phyloP scores from a whole-genome alignment of 179 eudicot species.

The Camellia oleifera region DNA sequence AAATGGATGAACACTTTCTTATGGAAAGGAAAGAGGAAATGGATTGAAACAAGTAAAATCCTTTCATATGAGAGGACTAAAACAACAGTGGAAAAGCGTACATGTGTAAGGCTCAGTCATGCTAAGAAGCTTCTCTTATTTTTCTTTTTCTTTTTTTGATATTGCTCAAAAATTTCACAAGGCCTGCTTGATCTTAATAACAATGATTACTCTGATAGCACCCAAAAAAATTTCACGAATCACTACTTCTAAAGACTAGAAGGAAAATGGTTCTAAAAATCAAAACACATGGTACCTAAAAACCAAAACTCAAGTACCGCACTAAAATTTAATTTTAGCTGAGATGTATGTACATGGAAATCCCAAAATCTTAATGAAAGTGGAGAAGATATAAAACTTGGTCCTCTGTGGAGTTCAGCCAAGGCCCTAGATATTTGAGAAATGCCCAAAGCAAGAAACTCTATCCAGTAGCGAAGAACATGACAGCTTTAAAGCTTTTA shows the following conservation, averaged over 20 bases:
- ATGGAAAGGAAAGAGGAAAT: no score
- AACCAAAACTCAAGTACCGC: neutral
- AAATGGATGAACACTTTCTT: neutral
- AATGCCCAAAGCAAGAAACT: neutral
- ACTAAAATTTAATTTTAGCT: neutral
- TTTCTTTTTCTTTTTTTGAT: no score
- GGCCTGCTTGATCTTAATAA: neutral
- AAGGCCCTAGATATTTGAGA: no score
- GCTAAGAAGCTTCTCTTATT: neutral
- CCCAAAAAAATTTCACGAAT: neutral
- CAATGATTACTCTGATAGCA: neutral
- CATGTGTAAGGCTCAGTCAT: neutral
- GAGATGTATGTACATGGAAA: neutral
- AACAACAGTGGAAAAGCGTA: neutral
- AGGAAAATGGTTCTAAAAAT: neutral
- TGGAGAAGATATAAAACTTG: neutral
- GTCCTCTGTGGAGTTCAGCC: no score
- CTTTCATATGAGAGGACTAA: neutral
- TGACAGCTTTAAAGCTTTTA: neutral
- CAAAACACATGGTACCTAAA: neutral
- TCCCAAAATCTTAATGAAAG: neutral
- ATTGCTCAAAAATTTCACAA: no score
- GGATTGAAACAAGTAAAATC: neutral
- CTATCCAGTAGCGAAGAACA: neutral
- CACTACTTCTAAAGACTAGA: neutral